A percentile compares a stretch with the other conserved stretches of the same genome.
Evolutionary conservation across 73 alveolate genomes (phyloP).

Genomic region (Tetrahymena elliotti): DNA sequence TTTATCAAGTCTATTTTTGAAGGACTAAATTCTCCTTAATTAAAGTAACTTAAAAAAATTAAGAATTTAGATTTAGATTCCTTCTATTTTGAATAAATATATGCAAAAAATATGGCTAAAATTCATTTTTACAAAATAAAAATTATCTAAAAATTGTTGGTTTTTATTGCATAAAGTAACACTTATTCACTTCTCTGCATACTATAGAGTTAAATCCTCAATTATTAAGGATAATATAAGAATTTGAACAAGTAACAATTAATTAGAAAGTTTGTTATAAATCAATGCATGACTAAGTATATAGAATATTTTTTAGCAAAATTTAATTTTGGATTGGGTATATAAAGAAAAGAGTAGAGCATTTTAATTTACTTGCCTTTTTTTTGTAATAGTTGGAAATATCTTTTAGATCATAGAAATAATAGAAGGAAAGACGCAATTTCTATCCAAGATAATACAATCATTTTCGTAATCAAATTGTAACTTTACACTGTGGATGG

Average conservation of each 20-base stretch:
- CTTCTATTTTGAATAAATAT: too few species aligned
- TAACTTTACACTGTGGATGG: neutral
- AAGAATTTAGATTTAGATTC: too few species aligned
- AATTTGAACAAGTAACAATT: neutral
- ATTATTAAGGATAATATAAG: too few species aligned
- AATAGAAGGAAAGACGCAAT: neutral
- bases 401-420: neutral
- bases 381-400: too few species aligned
- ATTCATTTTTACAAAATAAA: too few species aligned
- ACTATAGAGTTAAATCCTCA: neutral
- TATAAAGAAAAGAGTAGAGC: too few species aligned
- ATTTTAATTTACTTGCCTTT: neutral
- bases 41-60: neutral
- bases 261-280: too few species aligned
- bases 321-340: neutral
- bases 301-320: neutral
- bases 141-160: neutral
- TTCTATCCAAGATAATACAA: neutral
- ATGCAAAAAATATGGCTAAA: neutral
- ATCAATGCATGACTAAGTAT: too few species aligned
- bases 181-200: neutral
- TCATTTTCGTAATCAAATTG: neutral
- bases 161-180: neutral
- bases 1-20: too few species aligned
- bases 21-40: neutral